Base-by-base conservation (phyloP, 2,329 filamentous ascomycete species). In the Phoma herbarum region DNA sequence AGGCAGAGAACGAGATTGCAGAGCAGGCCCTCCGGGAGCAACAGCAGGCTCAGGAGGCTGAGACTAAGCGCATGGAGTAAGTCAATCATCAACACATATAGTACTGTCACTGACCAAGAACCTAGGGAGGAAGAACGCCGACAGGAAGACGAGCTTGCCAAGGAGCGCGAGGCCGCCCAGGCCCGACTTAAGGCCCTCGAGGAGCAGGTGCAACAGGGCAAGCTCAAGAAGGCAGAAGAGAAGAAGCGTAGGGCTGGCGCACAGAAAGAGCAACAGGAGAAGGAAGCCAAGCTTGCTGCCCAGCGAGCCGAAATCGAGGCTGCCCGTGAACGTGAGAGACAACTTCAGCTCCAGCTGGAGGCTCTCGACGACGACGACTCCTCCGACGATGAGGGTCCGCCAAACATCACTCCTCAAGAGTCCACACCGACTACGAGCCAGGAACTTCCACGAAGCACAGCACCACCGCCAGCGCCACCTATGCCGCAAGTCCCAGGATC, bases 161-260 rank as follows among this genome's bases (percentile, higher is more conserved):
- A 85, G 66, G 93, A 97, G 78, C 90, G 90, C 52, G 87, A 93
- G 70, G 92, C 90, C 52, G 88, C 93, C 39, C 88, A 90, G 68
- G 90, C 91, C 62, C 92, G 93, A 49, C 85, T 98, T 23, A 92
- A 88, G 74, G 93, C 92, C 16, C 86, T 99, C 9, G 93, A 99
- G 78, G 93, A 98, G 75, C 93, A 97, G 77, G 93, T 98, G 51
- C 89, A 89, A 63, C 91, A 93, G 74, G 92, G 93, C 70, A 99
- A 98, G 81, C 81, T 98, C 51, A 94, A 92, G 83, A 98, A 97
- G 79, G 91, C 96, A 67, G 95, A 99, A 77, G 95, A 97, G 80
- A 97, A 96, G 83, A 91, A 89, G 63, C 90, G 86, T 69, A 95
- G 93, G 82, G 93, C 97, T 80, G 94, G 92, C 22, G 93, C 93